Conservation (phyloP, 495 filamentous ascomycete species). For the Lindgomyces ingoldianus region DNA sequence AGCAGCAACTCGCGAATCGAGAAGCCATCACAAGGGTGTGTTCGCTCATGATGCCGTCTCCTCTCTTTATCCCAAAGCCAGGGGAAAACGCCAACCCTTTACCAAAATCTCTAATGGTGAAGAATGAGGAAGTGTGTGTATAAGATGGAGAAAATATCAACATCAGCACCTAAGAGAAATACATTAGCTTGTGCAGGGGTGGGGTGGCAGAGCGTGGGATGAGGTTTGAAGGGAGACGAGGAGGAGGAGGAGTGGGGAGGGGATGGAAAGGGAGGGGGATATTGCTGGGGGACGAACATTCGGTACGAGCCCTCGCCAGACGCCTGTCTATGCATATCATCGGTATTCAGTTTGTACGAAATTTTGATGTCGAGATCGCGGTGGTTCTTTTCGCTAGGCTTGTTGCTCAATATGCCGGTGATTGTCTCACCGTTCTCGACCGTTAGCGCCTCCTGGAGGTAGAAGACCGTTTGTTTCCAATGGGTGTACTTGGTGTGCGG, state of each 20-base stretch:
- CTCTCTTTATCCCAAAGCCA: neutral
- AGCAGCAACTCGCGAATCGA: neutral
- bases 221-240: neutral
- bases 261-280: no score
- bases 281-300: constrained; percentile 70
- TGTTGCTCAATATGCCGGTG: constrained; percentile 70
- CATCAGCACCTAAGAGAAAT: neutral
- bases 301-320: constrained; percentile 78
- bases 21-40: neutral
- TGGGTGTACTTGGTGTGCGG: constrained; percentile 54
- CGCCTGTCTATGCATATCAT: constrained; percentile 66
- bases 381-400: constrained; percentile 90
- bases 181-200: no score
- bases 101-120: neutral
- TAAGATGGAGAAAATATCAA: neutral
- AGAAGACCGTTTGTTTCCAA: constrained; percentile 55
- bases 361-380: constrained; percentile 92
- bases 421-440: constrained; percentile 55
- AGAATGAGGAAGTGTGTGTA: neutral
- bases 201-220: neutral
- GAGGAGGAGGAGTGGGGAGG: no score
- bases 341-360: constrained; percentile 74
- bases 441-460: constrained; percentile 48
- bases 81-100: neutral
- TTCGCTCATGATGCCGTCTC: neutral